These are phyloP conservation scores for Malassezia sp. DNA, from an alignment of 1,284 basidiomycete genomes.

Conservation along the genomic window DNA sequence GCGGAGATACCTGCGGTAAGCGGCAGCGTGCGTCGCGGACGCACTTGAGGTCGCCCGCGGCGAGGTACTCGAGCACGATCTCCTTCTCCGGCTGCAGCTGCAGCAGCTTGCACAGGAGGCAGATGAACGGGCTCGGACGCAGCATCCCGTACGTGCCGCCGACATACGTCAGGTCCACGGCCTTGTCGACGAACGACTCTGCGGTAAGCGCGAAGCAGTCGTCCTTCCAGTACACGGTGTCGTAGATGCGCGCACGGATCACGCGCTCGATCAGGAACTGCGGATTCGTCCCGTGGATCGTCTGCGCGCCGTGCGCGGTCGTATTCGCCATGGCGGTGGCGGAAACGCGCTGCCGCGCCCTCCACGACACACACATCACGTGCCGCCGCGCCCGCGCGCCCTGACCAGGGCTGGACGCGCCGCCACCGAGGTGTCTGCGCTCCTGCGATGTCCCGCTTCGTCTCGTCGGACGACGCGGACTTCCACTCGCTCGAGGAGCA, in stretches of 20 bases:
- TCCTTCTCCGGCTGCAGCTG: constrained; percentile 96
- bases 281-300: constrained; percentile 78
- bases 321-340: constrained; percentile 60
- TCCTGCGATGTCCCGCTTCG: constrained; percentile 38
- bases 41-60: constrained; percentile 87
- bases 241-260: constrained; percentile 89
- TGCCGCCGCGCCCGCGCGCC: constrained; percentile 1
- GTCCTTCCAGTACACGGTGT: constrained; percentile 91
- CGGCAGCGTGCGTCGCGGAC: constrained; percentile 37
- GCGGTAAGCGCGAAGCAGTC: constrained; percentile 53
- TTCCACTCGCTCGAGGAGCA: constrained; percentile 37
- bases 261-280: constrained; percentile 94
- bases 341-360: not conserved
- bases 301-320: constrained; percentile 64
- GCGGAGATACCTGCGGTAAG: constrained; percentile 65
- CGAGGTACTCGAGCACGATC: constrained; percentile 82
- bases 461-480: constrained; percentile 32
- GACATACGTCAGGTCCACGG: constrained; percentile 67
- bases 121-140: constrained; percentile 54
- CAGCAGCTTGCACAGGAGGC: constrained; percentile 79
- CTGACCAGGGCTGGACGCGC: not conserved
- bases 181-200: constrained; percentile 82
- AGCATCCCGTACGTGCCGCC: constrained; percentile 57
- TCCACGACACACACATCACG: not conserved
- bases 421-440: not conserved